Conservation (phyloP, 2,329 filamentous ascomycete species). For the Pestalotiopsis sp. region DNA sequence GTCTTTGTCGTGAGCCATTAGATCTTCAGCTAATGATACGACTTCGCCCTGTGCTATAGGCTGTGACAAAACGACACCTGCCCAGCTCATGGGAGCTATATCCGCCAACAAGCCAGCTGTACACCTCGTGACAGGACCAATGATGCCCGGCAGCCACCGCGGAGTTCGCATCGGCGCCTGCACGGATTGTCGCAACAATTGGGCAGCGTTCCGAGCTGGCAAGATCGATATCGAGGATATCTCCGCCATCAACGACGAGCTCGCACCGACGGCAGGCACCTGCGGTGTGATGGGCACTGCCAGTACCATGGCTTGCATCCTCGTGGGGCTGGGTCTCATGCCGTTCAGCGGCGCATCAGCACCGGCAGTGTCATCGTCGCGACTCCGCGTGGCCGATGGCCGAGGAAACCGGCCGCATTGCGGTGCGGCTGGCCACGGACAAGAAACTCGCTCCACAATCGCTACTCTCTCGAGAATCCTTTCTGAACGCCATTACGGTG, state of each 20-base stretch:
- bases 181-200: conserved; percentile 75
- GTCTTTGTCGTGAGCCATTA: not conserved
- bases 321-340: conserved; percentile 81
- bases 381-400: conserved; percentile 85
- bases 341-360: conserved; percentile 78
- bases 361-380: conserved; percentile 76
- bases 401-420: conserved; percentile 69
- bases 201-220: conserved; percentile 70
- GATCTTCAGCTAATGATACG: not conserved
- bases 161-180: conserved; percentile 71
- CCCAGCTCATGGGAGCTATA: conserved; percentile 75
- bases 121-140: conserved; percentile 71
- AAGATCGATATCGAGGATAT: conserved; percentile 74
- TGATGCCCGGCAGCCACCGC: conserved; percentile 72
- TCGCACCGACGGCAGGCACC: conserved; percentile 75
- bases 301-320: conserved; percentile 85
- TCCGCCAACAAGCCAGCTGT: conserved; percentile 74
- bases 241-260: conserved; percentile 68
- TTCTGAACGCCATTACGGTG: conserved; percentile 85
- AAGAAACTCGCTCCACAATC: conserved; percentile 67
- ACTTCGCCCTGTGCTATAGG: conserved; percentile 42
- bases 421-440: conserved; percentile 68
- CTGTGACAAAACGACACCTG: conserved; percentile 75
- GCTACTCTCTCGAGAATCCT: conserved; percentile 73
- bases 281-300: conserved; percentile 95